phyloP scores from a whole-genome alignment of 257 asterid genomes.

The Solanum appendiculatum region DNA sequence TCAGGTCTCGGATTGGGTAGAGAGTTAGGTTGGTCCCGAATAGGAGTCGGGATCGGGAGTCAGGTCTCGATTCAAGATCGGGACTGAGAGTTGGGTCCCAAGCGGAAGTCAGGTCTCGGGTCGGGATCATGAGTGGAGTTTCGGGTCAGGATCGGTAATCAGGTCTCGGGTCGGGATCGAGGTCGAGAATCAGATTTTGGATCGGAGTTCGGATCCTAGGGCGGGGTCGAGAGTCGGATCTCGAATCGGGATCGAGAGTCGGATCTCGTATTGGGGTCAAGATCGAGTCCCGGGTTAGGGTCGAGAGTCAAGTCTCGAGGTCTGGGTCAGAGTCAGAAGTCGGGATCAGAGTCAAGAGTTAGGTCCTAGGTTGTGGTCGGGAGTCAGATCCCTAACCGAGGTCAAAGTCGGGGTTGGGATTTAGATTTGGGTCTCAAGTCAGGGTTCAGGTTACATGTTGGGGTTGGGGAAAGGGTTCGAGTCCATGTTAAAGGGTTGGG shows the following conservation, averaged over 20 bases:
- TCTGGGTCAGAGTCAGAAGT: background rate
- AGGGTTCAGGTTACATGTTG: background rate
- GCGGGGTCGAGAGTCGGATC: no score
- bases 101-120: no score
- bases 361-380: background rate
- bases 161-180: background rate
- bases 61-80: background rate
- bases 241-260: background rate
- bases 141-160: background rate
- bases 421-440: background rate
- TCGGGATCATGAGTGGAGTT: background rate
- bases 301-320: background rate
- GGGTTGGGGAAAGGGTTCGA: background rate
- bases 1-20: background rate
- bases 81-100: background rate
- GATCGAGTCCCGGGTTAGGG: background rate
- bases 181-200: background rate
- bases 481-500: background rate
- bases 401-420: background rate
- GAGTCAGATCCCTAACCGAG: background rate
- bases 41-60: background rate
- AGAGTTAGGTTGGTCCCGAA: background rate
- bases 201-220: background rate
- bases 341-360: background rate
- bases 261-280: background rate